These are phyloP conservation scores for Tanacetum coccineum DNA, from an alignment of 129 eudicot genomes.

Conservation along the genomic window DNA sequence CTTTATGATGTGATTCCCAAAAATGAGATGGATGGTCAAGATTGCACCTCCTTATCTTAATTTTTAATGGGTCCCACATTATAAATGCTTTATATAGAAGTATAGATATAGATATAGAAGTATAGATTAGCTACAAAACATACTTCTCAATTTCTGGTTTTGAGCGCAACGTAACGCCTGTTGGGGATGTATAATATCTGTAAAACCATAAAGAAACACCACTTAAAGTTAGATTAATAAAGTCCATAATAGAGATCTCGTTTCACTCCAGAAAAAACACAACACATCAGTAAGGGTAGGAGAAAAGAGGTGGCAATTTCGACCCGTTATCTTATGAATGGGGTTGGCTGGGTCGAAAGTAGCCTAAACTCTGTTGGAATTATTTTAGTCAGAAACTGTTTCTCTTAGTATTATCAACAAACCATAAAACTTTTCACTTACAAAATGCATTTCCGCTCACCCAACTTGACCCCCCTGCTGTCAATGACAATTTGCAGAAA, in stretches of 20 bases:
- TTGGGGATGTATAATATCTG: conserved; percentile 82
- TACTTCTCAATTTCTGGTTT: conserved; percentile 72
- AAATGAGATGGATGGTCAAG: too few relatives aligned
- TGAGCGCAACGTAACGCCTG: conserved; percentile 68
- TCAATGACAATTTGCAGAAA: background rate
- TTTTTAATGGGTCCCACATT: too few relatives aligned
- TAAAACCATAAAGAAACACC: conserved; percentile 8
- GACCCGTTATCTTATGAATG: background rate
- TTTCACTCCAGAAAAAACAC: background rate
- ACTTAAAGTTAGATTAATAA: conserved; percentile 9
- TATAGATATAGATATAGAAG: too few relatives aligned
- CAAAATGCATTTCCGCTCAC: conserved; percentile 3
- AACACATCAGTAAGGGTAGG: background rate
- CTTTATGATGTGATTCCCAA: too few relatives aligned
- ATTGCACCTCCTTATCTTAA: too few relatives aligned
- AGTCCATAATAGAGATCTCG: background rate
- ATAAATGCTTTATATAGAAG: too few relatives aligned
- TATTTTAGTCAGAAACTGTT: background rate
- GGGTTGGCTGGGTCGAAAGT: background rate
- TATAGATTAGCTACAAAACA: conserved; percentile 1
- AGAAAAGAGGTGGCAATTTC: conserved; percentile 10
- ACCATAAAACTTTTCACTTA: too few relatives aligned
- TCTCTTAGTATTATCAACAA: too few relatives aligned
- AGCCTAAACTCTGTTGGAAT: too few relatives aligned
- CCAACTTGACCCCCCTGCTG: background rate